These are phyloP conservation scores for Blastomyces gilchristii DNA, from an alignment of 2,329 filamentous ascomycete species.

Conservation along the genomic window DNA sequence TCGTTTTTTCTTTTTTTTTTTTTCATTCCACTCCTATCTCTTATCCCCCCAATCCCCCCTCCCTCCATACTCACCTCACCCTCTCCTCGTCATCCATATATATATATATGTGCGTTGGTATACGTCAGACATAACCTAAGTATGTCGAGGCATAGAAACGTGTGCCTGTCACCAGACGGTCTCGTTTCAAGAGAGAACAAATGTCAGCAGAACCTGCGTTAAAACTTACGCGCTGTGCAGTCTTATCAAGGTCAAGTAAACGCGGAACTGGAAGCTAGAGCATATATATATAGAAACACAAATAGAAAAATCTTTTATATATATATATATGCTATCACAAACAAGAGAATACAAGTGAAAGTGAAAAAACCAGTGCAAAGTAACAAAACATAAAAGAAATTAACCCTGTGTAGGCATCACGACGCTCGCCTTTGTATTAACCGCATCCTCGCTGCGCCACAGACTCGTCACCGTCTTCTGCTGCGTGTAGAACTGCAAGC, in stretches of 20 bases:
- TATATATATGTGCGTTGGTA: not conserved
- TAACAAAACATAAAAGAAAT: not conserved
- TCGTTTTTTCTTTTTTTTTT: not conserved
- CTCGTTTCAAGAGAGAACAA: not conserved
- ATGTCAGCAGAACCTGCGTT: not conserved
- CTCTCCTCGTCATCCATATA: not conserved
- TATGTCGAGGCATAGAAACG: constrained; percentile 3
- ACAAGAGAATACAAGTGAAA: no score
- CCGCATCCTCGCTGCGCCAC: constrained; percentile 78
- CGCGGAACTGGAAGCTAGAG: no score
- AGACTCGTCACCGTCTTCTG: constrained; percentile 92
- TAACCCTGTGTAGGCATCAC: constrained; percentile 65
- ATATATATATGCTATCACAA: no score
- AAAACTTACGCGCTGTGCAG: no score
- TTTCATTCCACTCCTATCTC: not conserved
- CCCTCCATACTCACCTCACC: not conserved
- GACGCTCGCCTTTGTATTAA: constrained; percentile 73
- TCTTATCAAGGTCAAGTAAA: no score
- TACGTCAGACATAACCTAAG: not conserved
- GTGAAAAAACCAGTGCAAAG: no score
- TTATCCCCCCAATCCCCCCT: not conserved
- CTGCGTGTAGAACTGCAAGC: constrained; percentile 91
- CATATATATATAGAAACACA: no score
- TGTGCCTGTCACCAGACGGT: not conserved
- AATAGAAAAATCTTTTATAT: no score